These are phyloP conservation scores for Nitzschia inconspicua DNA, from an alignment of 108 stramenopile genomes.

Conservation along the genomic window DNA sequence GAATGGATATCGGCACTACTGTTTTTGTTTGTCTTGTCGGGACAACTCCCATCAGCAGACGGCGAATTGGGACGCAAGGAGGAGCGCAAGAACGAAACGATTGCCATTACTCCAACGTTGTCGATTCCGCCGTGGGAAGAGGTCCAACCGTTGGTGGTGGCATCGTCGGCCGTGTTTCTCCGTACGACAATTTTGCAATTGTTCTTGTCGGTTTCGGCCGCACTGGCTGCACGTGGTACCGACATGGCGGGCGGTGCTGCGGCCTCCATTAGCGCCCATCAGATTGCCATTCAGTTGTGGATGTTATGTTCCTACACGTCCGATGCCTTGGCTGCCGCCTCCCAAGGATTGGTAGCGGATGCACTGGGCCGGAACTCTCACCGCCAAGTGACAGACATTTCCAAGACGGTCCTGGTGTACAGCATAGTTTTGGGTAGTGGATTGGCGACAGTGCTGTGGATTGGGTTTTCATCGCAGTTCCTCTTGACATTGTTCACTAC, in stretches of 20 bases:
- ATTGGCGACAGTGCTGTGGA: constrained; percentile 39
- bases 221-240: constrained; percentile 68
- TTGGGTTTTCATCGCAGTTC: constrained; percentile 55
- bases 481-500: constrained; percentile 62
- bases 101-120: constrained; percentile 40
- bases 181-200: constrained; percentile 68
- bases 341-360: constrained; percentile 80
- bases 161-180: constrained; percentile 76
- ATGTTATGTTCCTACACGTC: constrained; percentile 78
- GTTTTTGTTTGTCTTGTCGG: constrained; percentile 67
- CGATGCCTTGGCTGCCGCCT: constrained; percentile 79
- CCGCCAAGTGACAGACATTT: constrained; percentile 35
- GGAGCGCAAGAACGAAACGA: not conserved
- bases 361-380: constrained; percentile 61
- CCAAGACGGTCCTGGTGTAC: constrained; percentile 69
- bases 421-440: constrained; percentile 55
- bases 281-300: constrained; percentile 85
- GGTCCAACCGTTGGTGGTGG: constrained; percentile 64
- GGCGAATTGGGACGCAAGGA: constrained; percentile 52
- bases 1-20: constrained; percentile 77
- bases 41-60: constrained; percentile 56
- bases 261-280: constrained; percentile 77
- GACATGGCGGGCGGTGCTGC: constrained; percentile 41
- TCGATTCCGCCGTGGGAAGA: constrained; percentile 72
- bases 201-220: constrained; percentile 68